Evolutionary conservation across 805 yeast genomes (phyloP), one percentile per base, ranked within the genome.

Genomic region (Yamadazyma sp.): DNA sequence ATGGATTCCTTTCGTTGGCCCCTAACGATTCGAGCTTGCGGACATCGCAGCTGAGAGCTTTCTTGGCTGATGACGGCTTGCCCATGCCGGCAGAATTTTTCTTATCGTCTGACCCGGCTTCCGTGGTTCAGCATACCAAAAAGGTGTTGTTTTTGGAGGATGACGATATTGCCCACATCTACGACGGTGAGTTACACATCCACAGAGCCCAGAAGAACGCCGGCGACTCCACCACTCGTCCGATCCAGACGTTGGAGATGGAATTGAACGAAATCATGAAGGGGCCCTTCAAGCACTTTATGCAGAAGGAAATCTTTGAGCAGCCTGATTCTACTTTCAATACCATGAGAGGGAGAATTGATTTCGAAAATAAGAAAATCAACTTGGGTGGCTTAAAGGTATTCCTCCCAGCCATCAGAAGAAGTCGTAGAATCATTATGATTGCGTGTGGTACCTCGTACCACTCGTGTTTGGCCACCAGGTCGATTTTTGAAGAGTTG

Each of bases 371-470:
- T 60, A 73, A 75, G 52, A 71, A 67, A 28, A 84, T 93, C 50
- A 84, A 77, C 49, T 74, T 93, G 44, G 99, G 99, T 57, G 99
- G 99, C 27, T 75, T 93, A 55, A 79, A 84, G 51, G 74, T 84
- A 11, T 86, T 82, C 76, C 71, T 93, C 46, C 80, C 93, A 19
- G 85, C 93, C 31, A 86, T 93, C 46, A 80, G 98, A 68, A 80
- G 96, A 57, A 89, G 96, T 53, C 81, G 97, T 68, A 80, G 99
- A 66, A 77, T 93, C 54, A 86, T 90, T 43, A 93, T 93, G 98
- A 86, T 93, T 68, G 99, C 99, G 2, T 93, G 99, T 70, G 99
- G 99, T 70, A 93, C 99, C 5, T 93, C 99, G 0, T 93, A 90
- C 61, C 99, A 93, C 67, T 93, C 99, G 12, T 93, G 99, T 72